Evolutionary conservation across 2,329 filamentous ascomycete genomes (phyloP).

Genomic region (Xylaria sp.): DNA sequence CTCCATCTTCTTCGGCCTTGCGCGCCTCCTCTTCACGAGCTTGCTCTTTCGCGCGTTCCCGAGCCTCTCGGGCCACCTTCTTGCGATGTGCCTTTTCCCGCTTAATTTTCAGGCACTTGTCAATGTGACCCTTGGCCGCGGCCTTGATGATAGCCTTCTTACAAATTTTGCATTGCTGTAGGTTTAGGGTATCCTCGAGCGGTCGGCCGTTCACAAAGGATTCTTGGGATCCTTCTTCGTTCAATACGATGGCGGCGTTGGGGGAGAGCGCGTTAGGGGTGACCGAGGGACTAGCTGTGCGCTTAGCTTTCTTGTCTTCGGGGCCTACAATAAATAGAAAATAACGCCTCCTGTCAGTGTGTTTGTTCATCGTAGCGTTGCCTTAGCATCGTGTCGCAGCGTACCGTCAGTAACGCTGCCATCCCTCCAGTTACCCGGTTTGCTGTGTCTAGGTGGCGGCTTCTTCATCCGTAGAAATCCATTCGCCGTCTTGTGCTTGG

Average conservation of each 20-base stretch:
- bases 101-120: conserved; percentile 77
- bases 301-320: conserved; percentile 51
- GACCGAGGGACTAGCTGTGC: conserved; percentile 37
- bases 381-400: conserved; percentile 19
- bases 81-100: conserved; percentile 74
- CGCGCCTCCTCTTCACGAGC: conserved; percentile 52
- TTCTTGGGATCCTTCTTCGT: conserved; percentile 71
- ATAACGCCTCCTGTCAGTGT: not conserved
- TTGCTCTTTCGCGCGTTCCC: conserved; percentile 60
- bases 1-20: conserved; percentile 44
- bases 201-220: conserved; percentile 79
- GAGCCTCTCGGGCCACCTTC: conserved; percentile 67
- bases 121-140: conserved; percentile 72
- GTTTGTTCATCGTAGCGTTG: not conserved
- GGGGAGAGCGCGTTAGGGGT: conserved; percentile 42
- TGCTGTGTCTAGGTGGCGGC: conserved; percentile 54
- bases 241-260: conserved; percentile 55
- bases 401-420: conserved; percentile 58
- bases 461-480: conserved; percentile 60
- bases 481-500: conserved; percentile 38
- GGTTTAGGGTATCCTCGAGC: conserved; percentile 71
- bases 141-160: conserved; percentile 79
- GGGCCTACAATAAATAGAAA: conserved; percentile 25
- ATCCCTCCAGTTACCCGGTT: conserved; percentile 68
- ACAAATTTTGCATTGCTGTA: conserved; percentile 88